Evolutionary conservation across 179 eudicot genomes (phyloP), one percentile per base, ranked within the genome.

Genomic region (Amaranthus tricolor): DNA sequence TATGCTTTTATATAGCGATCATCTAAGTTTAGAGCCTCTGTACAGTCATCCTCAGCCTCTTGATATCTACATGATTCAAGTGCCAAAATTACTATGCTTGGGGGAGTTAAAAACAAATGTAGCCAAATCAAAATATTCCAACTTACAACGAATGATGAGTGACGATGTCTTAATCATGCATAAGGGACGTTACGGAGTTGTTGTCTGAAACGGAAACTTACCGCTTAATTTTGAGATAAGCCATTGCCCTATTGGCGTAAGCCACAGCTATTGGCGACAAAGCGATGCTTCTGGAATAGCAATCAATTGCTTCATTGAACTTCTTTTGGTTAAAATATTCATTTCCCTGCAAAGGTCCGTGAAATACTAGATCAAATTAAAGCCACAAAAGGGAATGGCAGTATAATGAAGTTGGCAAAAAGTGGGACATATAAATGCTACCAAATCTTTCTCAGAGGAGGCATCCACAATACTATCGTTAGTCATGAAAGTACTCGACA

Each of bases 201-300:
- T 51, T 66, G 52, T 64, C 51, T 43, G 21, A 70, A 67, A 55
- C 10, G 5, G 44, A 40, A 52, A 78, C 83, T 80, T 74, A 78
- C 99, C 98, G 91, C 79, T 66, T 91, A 45, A 91, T 81, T 84
- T 93, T 96, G 43, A 96, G 86, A 85, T 89, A 96, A 61, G 96
- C 94, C 99, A 96, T 96, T 68, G 99, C 99, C 77, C 99, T 89
- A 81, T 96, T 96, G 61, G 96, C 99, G 84, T 89, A 89, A 72
- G 97, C 94, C 62, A 96, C 97, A 80, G 98, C 94, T 57, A 96
- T 88, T 62, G 98, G 99, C 44, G 93, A 96, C 52, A 96, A 77
- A 20, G 94, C 99, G 70, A 96, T 89, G 86, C 99, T 96, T 80
- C 96, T 86, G 54, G 97, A 96, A 76, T 96, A 96, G 82, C 97